A percentile compares a stretch with the other conserved stretches of the same genome.
Evolutionary conservation across 2,329 filamentous ascomycete species (phyloP).

Genomic region (Thelonectria blattea): DNA sequence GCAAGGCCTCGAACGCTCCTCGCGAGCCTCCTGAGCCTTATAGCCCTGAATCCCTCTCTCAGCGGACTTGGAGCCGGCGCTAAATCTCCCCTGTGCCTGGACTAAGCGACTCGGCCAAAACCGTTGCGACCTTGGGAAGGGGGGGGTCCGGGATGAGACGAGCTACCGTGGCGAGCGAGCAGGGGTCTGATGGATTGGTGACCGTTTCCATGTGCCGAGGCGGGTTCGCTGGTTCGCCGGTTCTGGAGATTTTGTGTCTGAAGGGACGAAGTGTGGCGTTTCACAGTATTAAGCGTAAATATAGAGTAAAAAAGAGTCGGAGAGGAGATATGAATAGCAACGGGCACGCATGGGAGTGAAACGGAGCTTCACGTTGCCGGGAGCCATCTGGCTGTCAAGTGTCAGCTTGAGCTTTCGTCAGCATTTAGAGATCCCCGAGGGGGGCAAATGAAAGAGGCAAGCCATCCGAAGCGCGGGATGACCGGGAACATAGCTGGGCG

Average conservation of each 20-base stretch:
- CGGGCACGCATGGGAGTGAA: neutral
- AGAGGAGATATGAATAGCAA: neutral
- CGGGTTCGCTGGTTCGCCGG: too few species aligned
- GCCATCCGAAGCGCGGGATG: neutral
- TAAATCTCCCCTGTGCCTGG: constrained; percentile 33
- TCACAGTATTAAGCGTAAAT: constrained; percentile 3
- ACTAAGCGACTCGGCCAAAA: constrained; percentile 1
- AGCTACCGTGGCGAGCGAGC: neutral
- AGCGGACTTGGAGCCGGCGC: constrained; percentile 36
- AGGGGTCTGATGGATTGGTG: neutral
- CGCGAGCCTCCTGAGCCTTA: constrained; percentile 46
- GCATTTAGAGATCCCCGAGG: neutral
- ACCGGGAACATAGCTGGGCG: neutral
- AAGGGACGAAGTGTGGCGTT: neutral
- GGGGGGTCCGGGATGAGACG: neutral
- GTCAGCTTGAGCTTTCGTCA: neutral
- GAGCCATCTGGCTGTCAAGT: neutral
- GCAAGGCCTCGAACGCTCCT: constrained; percentile 34
- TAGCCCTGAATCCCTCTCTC: constrained; percentile 47
- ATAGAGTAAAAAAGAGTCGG: neutral
- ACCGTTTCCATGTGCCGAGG: too few species aligned
- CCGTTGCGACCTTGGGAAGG: neutral
- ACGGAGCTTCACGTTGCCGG: neutral
- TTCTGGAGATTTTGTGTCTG: neutral
- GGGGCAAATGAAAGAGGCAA: neutral